phyloP scores from a whole-genome alignment of 1,284 basidiomycete species.

The Serendipita sp. region DNA sequence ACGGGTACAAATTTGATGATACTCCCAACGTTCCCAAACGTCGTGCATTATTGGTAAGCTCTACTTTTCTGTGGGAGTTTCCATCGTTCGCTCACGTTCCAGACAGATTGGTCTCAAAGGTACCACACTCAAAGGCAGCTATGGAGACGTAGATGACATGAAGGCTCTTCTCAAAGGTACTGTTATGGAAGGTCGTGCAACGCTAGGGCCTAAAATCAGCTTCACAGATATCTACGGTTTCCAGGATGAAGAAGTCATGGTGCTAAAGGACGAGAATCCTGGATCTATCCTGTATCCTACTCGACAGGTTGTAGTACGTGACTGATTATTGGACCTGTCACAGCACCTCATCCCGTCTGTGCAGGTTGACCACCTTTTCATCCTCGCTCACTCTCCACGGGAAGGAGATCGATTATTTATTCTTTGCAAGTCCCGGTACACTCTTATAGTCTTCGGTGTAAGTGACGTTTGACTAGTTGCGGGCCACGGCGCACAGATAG shows the following conservation, averaged over 20 bases:
- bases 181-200: not conserved
- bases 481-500: slow-evolving; percentile 14
- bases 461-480: slow-evolving; percentile 7
- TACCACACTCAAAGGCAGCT: slow-evolving; percentile 10
- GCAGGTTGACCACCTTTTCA: slow-evolving; percentile 10
- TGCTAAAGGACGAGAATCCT: slow-evolving; percentile 13
- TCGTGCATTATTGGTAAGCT: not conserved
- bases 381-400: slow-evolving; percentile 11
- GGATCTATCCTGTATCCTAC: slow-evolving; percentile 10
- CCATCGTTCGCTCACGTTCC: not conserved
- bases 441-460: not conserved
- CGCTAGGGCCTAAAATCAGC: not conserved
- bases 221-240: slow-evolving; percentile 4
- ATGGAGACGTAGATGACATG: slow-evolving; percentile 13
- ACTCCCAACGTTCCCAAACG: not conserved
- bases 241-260: slow-evolving; percentile 8
- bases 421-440: not conserved
- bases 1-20: not conserved
- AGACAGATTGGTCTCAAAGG: slow-evolving; percentile 2
- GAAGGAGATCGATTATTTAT: slow-evolving; percentile 13
- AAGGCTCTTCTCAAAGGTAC: slow-evolving; percentile 10
- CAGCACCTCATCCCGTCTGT: not conserved
- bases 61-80: not conserved
- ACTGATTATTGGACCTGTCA: not conserved
- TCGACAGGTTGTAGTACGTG: slow-evolving; percentile 11